Conservation (phyloP, 139 green algal genomes). For the Nannochloris sp. region DNA sequence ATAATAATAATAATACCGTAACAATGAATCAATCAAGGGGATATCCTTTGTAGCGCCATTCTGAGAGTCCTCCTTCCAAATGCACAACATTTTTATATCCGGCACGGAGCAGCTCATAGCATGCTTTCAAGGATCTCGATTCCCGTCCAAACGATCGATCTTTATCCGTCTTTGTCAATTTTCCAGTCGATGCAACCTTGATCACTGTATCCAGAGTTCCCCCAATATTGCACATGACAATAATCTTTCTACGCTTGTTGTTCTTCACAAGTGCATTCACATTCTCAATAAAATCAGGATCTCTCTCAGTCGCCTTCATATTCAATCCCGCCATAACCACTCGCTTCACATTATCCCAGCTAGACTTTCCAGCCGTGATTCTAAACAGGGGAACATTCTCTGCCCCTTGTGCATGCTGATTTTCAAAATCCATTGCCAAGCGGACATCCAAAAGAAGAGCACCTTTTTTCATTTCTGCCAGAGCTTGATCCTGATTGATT, state of each 20-base stretch:
- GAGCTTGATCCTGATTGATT: slow-evolving; percentile 16
- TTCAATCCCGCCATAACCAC: slow-evolving; percentile 47
- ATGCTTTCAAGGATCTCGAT: slow-evolving; percentile 63
- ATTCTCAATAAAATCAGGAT: slow-evolving; percentile 49
- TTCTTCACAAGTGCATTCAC: slow-evolving; percentile 8
- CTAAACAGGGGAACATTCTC: slow-evolving; percentile 56
- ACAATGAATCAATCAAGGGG: slow-evolving; percentile 13
- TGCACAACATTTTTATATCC: slow-evolving; percentile 53
- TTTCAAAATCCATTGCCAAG: slow-evolving; percentile 19
- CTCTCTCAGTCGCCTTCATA: slow-evolving; percentile 62
- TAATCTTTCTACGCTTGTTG: slow-evolving; percentile 34
- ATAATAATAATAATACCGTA: not conserved
- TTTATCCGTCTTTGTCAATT: slow-evolving; percentile 40
- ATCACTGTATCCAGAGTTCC: slow-evolving; percentile 50
- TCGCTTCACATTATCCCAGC: slow-evolving; percentile 57
- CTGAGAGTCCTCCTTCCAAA: slow-evolving; percentile 46
- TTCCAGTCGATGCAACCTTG: slow-evolving; percentile 20
- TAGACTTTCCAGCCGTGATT: slow-evolving; percentile 28
- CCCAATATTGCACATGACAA: slow-evolving; percentile 27
- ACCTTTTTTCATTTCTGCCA: slow-evolving; percentile 31
- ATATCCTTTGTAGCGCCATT: slow-evolving; percentile 40
- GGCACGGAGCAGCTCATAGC: slow-evolving; percentile 55
- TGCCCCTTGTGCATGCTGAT: slow-evolving; percentile 34
- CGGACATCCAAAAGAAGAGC: slow-evolving; percentile 53
- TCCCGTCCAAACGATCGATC: slow-evolving; percentile 66